Evolutionary conservation across 2,329 filamentous ascomycete species (phyloP).

Genomic region (Drechmeria coniospora): DNA sequence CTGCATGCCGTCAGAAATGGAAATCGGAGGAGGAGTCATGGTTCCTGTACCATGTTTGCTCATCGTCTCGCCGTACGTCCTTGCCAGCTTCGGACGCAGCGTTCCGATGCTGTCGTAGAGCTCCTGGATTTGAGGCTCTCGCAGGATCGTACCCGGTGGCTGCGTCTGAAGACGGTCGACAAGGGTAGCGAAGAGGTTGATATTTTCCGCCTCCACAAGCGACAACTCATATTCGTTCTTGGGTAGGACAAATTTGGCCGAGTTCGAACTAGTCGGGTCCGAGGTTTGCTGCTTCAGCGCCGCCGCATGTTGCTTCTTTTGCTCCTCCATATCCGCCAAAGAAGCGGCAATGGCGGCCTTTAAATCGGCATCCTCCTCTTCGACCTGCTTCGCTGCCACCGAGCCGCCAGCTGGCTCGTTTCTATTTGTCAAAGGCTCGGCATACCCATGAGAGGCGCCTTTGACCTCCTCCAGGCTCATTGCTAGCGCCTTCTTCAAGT

Average conservation of each 20-base stretch:
- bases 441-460: slow-evolving; percentile 57
- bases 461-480: slow-evolving; percentile 96
- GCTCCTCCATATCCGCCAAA: slow-evolving; percentile 91
- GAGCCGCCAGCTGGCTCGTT: slow-evolving; percentile 27
- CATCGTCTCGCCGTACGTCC: slow-evolving; percentile 97
- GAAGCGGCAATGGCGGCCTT: slow-evolving; percentile 94
- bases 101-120: slow-evolving; percentile 95
- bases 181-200: slow-evolving; percentile 85
- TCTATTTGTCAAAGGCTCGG: too few relatives aligned
- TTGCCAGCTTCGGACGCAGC: slow-evolving; percentile 78
- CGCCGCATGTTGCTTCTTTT: slow-evolving; percentile 81
- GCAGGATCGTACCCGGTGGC: slow-evolving; percentile 84
- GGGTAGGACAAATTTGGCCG: slow-evolving; percentile 40
- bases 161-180: slow-evolving; percentile 93
- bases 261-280: slow-evolving; percentile 20
- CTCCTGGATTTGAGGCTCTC: slow-evolving; percentile 95
- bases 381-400: slow-evolving; percentile 32
- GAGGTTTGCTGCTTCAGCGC: slow-evolving; percentile 66
- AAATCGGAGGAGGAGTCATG: not conserved
- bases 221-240: slow-evolving; percentile 94
- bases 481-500: slow-evolving; percentile 80
- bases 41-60: slow-evolving; percentile 75
- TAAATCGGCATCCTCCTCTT: slow-evolving; percentile 84
- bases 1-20: slow-evolving; percentile 26
- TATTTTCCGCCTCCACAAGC: slow-evolving; percentile 89